Percentiles rank a stretch among this genome's conserved stretches.
These are phyloP conservation scores for Fusarium nygamai DNA, from an alignment of 2,329 filamentous ascomycete species.

Conservation along the genomic window DNA sequence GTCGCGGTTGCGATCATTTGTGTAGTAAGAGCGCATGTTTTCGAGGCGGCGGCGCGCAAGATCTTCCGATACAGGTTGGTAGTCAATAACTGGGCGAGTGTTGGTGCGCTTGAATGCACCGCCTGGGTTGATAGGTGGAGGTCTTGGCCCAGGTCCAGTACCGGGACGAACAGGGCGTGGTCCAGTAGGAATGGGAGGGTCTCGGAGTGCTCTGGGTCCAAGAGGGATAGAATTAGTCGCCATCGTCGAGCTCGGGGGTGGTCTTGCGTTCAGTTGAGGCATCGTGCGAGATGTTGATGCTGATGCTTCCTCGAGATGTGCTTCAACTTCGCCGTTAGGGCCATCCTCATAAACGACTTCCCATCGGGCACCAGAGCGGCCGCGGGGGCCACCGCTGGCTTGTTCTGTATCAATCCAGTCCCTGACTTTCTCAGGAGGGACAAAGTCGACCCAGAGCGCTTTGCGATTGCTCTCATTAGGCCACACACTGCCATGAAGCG, in stretches of 20 bases:
- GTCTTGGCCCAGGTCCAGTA: constrained; percentile 42
- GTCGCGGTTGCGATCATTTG: constrained; percentile 52
- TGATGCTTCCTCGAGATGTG: constrained; percentile 57
- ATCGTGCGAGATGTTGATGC: constrained; percentile 29
- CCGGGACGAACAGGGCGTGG: constrained; percentile 52
- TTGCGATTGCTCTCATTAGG: constrained; percentile 88
- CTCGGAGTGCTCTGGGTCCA: constrained; percentile 48
- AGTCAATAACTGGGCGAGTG: constrained; percentile 55
- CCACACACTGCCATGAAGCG: constrained; percentile 83
- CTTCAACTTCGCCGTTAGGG: constrained; percentile 63
- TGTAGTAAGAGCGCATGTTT: constrained; percentile 60
- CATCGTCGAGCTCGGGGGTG: constrained; percentile 30
- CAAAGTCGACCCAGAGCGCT: constrained; percentile 87
- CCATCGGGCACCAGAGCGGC: constrained; percentile 65
- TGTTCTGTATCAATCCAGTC: constrained; percentile 80
- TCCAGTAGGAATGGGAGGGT: constrained; percentile 44
- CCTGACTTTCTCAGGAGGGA: constrained; percentile 77
- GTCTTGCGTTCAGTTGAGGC: constrained; percentile 26
- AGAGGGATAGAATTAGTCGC: constrained; percentile 50
- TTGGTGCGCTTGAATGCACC: constrained; percentile 50
- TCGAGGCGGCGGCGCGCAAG: constrained; percentile 73
- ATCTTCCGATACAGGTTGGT: constrained; percentile 69
- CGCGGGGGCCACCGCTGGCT: constrained; percentile 50
- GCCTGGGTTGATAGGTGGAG: constrained; percentile 30
- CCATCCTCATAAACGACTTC: constrained; percentile 76